phyloP scores from a whole-genome alignment of 1,284 basidiomycete genomes.

The Naganishia albida region DNA sequence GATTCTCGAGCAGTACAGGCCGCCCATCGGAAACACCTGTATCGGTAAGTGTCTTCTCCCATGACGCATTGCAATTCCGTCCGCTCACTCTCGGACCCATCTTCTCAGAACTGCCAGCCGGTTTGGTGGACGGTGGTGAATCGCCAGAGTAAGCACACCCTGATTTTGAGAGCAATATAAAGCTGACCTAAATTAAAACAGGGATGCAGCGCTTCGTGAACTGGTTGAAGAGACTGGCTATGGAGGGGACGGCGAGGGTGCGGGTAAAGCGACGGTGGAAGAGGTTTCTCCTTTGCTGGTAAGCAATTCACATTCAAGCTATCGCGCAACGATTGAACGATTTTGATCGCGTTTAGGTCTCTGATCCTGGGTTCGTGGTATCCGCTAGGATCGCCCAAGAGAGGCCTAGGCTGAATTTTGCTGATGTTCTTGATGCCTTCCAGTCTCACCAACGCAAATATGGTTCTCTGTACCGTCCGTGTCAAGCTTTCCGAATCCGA shows the following conservation, averaged over 20 bases:
- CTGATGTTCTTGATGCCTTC: background rate
- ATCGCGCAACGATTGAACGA: background rate
- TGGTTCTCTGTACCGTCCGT: constrained; percentile 55
- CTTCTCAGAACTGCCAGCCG: constrained; percentile 74
- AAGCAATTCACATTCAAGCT: constrained; percentile 38
- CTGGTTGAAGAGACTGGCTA: constrained; percentile 90
- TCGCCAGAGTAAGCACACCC: constrained; percentile 62
- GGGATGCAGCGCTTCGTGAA: constrained; percentile 71
- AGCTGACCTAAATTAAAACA: constrained; percentile 9
- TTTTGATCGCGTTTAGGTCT: constrained; percentile 14
- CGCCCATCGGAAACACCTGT: constrained; percentile 71
- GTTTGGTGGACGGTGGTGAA: constrained; percentile 79
- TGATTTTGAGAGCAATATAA: background rate
- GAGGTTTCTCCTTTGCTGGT: constrained; percentile 71
- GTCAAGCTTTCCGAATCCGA: constrained; percentile 53
- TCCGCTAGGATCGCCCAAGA: constrained; percentile 39
- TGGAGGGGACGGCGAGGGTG: constrained; percentile 53
- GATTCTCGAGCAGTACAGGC: constrained; percentile 84
- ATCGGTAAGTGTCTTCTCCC: constrained; percentile 61
- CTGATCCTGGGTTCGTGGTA: constrained; percentile 61
- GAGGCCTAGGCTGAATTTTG: constrained; percentile 6
- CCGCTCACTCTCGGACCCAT: constrained; percentile 12
- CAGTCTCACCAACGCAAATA: constrained; percentile 57
- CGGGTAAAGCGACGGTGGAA: constrained; percentile 58
- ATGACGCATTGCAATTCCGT: background rate